Conservation (phyloP, 306 rosid genomes). For the Mucuna pruriens region DNA sequence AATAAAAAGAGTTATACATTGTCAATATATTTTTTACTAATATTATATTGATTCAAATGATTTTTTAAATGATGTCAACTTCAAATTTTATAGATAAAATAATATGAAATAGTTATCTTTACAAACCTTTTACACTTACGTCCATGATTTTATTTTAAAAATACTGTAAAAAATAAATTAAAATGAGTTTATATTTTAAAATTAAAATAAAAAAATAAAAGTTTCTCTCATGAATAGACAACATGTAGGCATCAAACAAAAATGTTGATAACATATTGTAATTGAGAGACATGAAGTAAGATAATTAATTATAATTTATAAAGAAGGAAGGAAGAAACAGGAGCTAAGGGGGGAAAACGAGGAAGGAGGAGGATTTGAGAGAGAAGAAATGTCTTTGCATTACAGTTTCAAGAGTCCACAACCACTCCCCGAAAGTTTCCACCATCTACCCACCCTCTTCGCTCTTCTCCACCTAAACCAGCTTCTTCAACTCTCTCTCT, state of each 20-base stretch:
- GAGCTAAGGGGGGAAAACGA: background rate
- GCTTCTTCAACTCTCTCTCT: slow-evolving; percentile 11
- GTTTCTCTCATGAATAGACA: background rate
- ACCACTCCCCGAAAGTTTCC: slow-evolving; percentile 10
- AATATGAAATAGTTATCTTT: too few relatives aligned
- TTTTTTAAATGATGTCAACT: too few relatives aligned
- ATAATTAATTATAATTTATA: background rate
- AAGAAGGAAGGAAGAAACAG: slow-evolving; percentile 17
- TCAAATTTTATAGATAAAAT: too few relatives aligned
- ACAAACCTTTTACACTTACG: too few relatives aligned
- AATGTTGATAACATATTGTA: background rate
- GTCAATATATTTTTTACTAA: too few relatives aligned
- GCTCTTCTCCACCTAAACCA: background rate
- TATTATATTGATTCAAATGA: too few relatives aligned
- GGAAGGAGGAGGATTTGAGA: too few relatives aligned
- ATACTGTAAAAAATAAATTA: background rate
- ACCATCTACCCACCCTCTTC: background rate
- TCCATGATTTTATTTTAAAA: too few relatives aligned
- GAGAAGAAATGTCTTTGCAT: background rate
- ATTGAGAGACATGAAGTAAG: background rate
- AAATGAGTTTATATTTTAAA: background rate
- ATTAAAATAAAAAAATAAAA: background rate
- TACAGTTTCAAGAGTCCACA: slow-evolving; percentile 17
- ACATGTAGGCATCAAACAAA: background rate
- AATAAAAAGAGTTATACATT: too few relatives aligned